These are phyloP conservation scores for Neopestalotiopsis rosae DNA, from an alignment of 2,329 filamentous ascomycete genomes.

Conservation along the genomic window DNA sequence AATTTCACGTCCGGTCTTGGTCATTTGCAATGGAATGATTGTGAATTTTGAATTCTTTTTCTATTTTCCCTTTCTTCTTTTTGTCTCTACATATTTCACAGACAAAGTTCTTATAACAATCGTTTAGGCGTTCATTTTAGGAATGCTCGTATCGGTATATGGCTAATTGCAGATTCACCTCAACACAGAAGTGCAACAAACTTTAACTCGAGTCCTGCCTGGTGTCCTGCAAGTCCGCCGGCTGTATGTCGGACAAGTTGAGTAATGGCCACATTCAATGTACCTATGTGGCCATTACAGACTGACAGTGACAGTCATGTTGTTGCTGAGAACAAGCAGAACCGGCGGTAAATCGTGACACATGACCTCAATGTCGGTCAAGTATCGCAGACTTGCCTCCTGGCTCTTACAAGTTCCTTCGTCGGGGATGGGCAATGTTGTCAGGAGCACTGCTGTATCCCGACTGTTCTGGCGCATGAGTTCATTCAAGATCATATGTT, in stretches of 20 bases:
- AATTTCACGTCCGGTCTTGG: too few relatives aligned
- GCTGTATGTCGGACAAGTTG: neutral
- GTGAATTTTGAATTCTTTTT: too few relatives aligned
- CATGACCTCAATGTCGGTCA: slow-evolving; percentile 79
- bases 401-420: slow-evolving; percentile 78
- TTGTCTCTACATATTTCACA: too few relatives aligned
- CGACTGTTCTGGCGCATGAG: slow-evolving; percentile 72
- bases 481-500: slow-evolving; percentile 87
- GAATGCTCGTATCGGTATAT: too few relatives aligned
- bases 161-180: too few relatives aligned
- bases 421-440: slow-evolving; percentile 80
- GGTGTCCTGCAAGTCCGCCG: too few relatives aligned
- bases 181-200: too few relatives aligned
- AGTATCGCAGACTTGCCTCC: slow-evolving; percentile 72
- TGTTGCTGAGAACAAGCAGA: slow-evolving; percentile 83
- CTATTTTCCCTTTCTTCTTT: too few relatives aligned
- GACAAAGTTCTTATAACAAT: too few relatives aligned
- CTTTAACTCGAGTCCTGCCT: too few relatives aligned
- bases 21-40: too few relatives aligned
- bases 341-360: slow-evolving; percentile 78
- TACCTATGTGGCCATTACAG: slow-evolving; percentile 46
- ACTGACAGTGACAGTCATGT: slow-evolving; percentile 86
- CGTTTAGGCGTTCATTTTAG: too few relatives aligned
- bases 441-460: slow-evolving; percentile 80
- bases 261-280: neutral